A percentile compares a stretch with the other conserved stretches of the same genome.
phyloP scores from a whole-genome alignment of 75 land plant genomes.

The Ceratopteris richardii region DNA sequence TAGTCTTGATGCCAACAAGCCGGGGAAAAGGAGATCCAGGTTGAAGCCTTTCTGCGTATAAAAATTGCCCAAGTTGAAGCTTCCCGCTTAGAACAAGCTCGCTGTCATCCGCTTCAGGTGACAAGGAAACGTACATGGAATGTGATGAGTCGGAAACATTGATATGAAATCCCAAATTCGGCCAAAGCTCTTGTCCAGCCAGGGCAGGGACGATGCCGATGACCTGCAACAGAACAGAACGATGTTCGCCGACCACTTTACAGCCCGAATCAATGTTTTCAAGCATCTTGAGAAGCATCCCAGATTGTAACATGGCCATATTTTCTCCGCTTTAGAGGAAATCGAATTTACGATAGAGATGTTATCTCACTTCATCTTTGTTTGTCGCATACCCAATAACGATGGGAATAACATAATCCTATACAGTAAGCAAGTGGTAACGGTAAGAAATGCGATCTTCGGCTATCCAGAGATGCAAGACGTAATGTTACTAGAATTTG shows the following conservation, averaged over 20 bases:
- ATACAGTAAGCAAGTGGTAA: too few relatives aligned
- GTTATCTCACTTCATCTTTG: too few relatives aligned
- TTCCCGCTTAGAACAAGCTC: conserved; percentile 83
- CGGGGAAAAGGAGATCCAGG: conserved; percentile 73
- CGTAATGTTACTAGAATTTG: too few relatives aligned
- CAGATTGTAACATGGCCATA: conserved; percentile 77
- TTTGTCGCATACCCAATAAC: too few relatives aligned
- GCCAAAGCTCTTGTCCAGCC: conserved; percentile 72
- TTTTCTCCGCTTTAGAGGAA: neutral
- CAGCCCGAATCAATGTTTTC: conserved; percentile 58
- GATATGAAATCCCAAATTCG: conserved; percentile 81
- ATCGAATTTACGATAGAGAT: too few relatives aligned
- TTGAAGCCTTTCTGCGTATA: conserved; percentile 68
- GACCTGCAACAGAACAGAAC: conserved; percentile 79
- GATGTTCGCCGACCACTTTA: conserved; percentile 61
- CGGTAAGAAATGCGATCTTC: too few relatives aligned
- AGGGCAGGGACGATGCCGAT: conserved; percentile 92
- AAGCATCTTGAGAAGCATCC: conserved; percentile 74
- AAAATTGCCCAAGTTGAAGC: conserved; percentile 88
- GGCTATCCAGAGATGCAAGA: too few relatives aligned
- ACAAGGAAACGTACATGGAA: conserved; percentile 79
- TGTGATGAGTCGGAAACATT: conserved; percentile 96
- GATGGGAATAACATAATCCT: too few relatives aligned
- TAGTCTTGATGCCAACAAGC: conserved; percentile 67
- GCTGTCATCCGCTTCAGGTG: conserved; percentile 79